Percentiles rank a stretch among this genome's conserved stretches.
phyloP scores from a whole-genome alignment of 768 basidiomycete genomes.

The Amanita pseudoporphyria region DNA sequence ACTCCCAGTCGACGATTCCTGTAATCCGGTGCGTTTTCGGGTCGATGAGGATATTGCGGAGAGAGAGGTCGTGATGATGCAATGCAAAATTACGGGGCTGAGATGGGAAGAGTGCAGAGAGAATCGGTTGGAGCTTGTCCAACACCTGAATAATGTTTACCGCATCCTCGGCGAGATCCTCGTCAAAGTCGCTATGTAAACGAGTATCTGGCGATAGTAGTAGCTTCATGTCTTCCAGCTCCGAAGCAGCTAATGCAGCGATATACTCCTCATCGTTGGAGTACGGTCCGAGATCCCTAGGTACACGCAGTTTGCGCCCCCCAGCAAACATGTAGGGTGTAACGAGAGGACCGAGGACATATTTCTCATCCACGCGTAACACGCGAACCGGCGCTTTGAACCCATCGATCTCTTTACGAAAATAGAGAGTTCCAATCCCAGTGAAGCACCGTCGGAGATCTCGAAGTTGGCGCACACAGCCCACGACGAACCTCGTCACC shows the following conservation, averaged over 20 bases:
- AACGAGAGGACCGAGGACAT: constrained; percentile 6
- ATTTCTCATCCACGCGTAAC: constrained; percentile 4
- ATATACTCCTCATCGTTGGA: constrained; percentile 9
- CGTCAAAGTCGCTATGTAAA: constrained; percentile 6
- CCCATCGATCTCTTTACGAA: constrained; percentile 3
- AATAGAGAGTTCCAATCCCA: constrained; percentile 7
- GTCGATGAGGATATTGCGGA: constrained; percentile 12
- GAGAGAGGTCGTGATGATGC: constrained; percentile 12
- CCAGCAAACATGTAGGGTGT: constrained; percentile 10
- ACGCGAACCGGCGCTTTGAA: constrained; percentile 3
- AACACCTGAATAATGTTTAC: constrained; percentile 2
- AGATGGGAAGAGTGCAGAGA: constrained; percentile 4
- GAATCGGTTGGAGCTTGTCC: constrained; percentile 4
- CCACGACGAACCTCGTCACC: constrained; percentile 4
- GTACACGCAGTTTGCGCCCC: constrained; percentile 8
- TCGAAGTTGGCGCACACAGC: constrained; percentile 5
- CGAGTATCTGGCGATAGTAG: constrained; percentile 2
- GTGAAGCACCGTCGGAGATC: constrained; percentile 4
- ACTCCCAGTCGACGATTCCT: constrained; percentile 15
- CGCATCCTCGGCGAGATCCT: constrained; percentile 5
- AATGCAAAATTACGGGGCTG: constrained; percentile 4
- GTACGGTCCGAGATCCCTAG: constrained; percentile 12
- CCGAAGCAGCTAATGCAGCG: constrained; percentile 8
- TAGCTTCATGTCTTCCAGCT: constrained; percentile 8
- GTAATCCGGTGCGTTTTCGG: constrained; percentile 11